Conservation (phyloP, 2,329 filamentous ascomycete genomes). For the Truncatella angustata region DNA sequence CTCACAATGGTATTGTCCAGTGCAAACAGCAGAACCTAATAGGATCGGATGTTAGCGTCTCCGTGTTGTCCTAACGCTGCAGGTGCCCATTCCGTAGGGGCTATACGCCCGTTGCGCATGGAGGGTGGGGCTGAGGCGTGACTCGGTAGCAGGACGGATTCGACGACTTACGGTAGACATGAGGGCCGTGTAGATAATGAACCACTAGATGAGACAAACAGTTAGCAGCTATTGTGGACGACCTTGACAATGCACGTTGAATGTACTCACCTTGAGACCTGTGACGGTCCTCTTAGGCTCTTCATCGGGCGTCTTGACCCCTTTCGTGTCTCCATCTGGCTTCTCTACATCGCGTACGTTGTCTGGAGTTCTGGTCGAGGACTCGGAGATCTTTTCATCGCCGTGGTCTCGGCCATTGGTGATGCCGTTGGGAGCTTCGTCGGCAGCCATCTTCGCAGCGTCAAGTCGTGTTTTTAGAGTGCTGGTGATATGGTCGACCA, state of each 20-base stretch:
- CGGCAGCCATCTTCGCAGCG: neutral
- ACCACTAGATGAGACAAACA: conserved; percentile 1
- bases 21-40: conserved; percentile 3
- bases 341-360: neutral
- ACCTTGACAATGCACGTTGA: neutral
- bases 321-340: neutral
- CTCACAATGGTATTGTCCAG: conserved; percentile 5
- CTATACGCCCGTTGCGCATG: neutral
- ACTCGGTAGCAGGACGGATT: neutral
- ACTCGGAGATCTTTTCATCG: neutral
- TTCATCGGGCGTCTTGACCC: neutral
- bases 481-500: neutral
- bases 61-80: neutral
- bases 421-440: neutral
- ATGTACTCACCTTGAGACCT: neutral
- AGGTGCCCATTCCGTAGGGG: neutral
- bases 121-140: neutral
- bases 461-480: neutral
- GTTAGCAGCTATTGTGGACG: neutral
- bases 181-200: conserved; percentile 6
- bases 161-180: conserved; percentile 4
- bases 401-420: neutral
- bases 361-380: neutral
- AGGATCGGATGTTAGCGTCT: neutral
- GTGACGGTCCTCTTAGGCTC: neutral